A percentile compares a stretch with the other conserved stretches of the same genome.
Conservation (phyloP, 2,329 filamentous ascomycete species). For the Coniochaeta hoffmannii region DNA sequence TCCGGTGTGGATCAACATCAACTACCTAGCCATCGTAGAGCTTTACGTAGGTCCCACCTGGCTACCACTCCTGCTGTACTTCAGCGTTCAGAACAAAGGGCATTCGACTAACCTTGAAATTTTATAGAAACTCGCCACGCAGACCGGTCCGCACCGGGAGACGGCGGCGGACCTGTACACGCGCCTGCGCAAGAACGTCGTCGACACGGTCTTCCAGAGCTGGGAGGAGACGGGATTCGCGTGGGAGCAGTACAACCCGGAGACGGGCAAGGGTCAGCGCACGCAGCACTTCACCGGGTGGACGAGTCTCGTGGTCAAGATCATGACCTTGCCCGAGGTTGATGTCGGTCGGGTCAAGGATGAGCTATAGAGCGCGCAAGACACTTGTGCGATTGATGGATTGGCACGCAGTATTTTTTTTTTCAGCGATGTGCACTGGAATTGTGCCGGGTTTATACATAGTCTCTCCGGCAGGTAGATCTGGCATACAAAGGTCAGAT, state of each 20-base stretch:
- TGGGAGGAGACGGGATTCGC: constrained; percentile 93
- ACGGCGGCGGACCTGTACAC: constrained; percentile 69
- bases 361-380: constrained; percentile 32
- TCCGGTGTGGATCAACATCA: constrained; percentile 93
- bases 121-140: constrained; percentile 55
- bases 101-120: no score
- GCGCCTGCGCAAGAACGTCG: constrained; percentile 71
- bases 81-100: no score
- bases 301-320: constrained; percentile 97
- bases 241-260: constrained; percentile 97
- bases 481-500: no score
- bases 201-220: constrained; percentile 78
- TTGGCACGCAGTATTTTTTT: no score
- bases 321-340: constrained; percentile 87
- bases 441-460: no score
- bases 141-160: constrained; percentile 58
- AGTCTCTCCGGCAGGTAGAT: no score
- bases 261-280: constrained; percentile 85
- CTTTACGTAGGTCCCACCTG: constrained; percentile 57
- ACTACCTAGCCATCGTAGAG: constrained; percentile 77
- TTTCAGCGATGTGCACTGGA: no score
- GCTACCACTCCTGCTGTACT: constrained; percentile 4
- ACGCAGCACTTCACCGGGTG: constrained; percentile 98
- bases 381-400: neutral
- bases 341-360: constrained; percentile 27